Conservation (phyloP, 2,329 filamentous ascomycete species). For the Botryosphaeria dothidea region DNA sequence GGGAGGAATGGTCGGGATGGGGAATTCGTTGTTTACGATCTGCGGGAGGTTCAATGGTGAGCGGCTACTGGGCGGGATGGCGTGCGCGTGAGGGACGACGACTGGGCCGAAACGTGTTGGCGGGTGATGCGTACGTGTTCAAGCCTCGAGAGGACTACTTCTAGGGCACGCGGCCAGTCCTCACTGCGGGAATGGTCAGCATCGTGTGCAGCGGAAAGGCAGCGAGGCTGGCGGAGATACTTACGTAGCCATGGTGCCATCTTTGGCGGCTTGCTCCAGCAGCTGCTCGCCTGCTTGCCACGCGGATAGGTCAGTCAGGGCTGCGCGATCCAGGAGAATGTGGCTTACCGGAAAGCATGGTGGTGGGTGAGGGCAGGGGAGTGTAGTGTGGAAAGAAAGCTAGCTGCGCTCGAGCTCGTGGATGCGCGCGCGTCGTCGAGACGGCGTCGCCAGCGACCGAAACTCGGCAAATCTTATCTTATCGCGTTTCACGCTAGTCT, state of each 20-base stretch:
- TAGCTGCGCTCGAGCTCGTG: neutral
- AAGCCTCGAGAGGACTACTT: slow-evolving; percentile 65
- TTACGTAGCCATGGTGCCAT: slow-evolving; percentile 62
- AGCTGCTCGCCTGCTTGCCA: slow-evolving; percentile 44
- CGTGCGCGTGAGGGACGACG: neutral
- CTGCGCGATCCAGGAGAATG: neutral
- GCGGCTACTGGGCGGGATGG: neutral
- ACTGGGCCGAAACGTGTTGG: neutral
- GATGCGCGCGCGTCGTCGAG: slow-evolving; percentile 19
- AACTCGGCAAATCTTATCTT: slow-evolving; percentile 12
- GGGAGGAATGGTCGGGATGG: slow-evolving; percentile 62
- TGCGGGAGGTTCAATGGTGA: slow-evolving; percentile 36
- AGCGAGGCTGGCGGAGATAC: slow-evolving; percentile 28
- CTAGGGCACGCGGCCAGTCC: slow-evolving; percentile 68
- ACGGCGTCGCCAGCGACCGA: neutral
- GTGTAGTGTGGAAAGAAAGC: neutral
- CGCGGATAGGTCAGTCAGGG: neutral
- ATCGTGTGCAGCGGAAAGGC: neutral
- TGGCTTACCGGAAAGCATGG: slow-evolving; percentile 16
- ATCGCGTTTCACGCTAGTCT: neutral
- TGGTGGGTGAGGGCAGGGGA: neutral
- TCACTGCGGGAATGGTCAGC: slow-evolving; percentile 53
- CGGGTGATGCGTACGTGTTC: slow-evolving; percentile 56
- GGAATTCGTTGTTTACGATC: slow-evolving; percentile 73
- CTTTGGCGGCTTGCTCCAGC: slow-evolving; percentile 57